These are phyloP conservation scores for Pythium sukuiense DNA, from an alignment of 352 stramenopile species.

Conservation along the genomic window DNA sequence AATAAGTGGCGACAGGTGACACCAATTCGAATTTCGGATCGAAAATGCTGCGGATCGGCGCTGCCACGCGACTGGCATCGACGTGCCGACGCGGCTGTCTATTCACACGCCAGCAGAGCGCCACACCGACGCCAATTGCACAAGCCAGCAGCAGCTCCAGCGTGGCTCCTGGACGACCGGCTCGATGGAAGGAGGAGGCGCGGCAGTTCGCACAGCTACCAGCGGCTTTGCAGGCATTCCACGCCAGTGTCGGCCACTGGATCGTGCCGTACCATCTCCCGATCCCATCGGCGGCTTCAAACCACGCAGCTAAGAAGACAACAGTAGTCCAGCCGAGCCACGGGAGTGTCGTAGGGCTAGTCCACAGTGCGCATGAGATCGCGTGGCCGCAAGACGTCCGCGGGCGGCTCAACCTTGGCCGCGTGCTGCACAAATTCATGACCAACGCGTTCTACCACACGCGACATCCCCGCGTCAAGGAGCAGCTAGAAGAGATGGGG, in stretches of 20 bases:
- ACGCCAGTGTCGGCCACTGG: conserved; percentile 14
- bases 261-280: conserved; percentile 19
- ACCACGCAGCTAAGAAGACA: not conserved
- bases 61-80: not conserved
- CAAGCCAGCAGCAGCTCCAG: not conserved
- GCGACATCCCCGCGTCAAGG: not conserved
- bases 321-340: not conserved
- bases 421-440: conserved; percentile 18
- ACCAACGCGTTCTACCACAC: conserved; percentile 18
- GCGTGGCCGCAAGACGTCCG: not conserved
- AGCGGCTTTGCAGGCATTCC: conserved; percentile 15
- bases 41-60: not conserved
- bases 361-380: not conserved
- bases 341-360: not conserved
- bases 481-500: conserved; percentile 10
- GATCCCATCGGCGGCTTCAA: not conserved
- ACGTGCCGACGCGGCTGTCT: not conserved
- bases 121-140: not conserved
- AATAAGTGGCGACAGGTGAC: not conserved
- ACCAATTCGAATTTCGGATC: not conserved
- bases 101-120: not conserved
- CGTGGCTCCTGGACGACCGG: not conserved
- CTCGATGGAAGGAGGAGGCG: not conserved
- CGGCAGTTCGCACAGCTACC: conserved; percentile 3
- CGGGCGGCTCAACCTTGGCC: conserved; percentile 12